Evolutionary conservation across 768 basidiomycete species (phyloP).

Genomic region (Fomitopsis serialis): DNA sequence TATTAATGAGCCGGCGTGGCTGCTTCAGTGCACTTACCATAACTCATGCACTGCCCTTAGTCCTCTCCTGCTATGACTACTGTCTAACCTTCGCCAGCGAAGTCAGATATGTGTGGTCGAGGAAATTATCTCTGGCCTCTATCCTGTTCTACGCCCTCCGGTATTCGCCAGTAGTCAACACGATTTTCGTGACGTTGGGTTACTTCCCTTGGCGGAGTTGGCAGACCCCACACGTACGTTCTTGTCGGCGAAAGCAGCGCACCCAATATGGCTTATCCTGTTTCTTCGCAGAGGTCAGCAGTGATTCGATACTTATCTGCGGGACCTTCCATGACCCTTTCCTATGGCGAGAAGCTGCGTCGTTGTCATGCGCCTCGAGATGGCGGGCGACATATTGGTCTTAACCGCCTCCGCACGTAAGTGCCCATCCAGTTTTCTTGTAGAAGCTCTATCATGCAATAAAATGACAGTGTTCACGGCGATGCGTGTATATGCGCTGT

Average conservation of each 20-base stretch:
- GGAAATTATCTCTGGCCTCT: slow-evolving; percentile 4
- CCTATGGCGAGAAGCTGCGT: slow-evolving; percentile 4
- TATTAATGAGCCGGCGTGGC: not conserved
- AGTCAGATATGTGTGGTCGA: slow-evolving; percentile 12
- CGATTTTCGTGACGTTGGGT: slow-evolving; percentile 5
- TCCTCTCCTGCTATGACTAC: slow-evolving; percentile 11
- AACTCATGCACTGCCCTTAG: not conserved
- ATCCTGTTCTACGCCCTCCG: slow-evolving; percentile 11
- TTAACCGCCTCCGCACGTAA: not conserved
- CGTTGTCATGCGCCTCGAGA: slow-evolving; percentile 1
- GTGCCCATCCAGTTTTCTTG: not conserved
- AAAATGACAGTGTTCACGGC: slow-evolving; percentile 8
- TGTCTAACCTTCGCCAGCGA: slow-evolving; percentile 9
- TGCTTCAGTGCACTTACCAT: not conserved
- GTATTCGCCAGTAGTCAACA: slow-evolving; percentile 10
- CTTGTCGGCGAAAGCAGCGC: not conserved
- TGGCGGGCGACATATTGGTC: not conserved
- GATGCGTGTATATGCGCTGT: slow-evolving; percentile 13
- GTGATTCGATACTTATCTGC: too few species aligned
- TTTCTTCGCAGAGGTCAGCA: too few species aligned
- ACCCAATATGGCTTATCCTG: too few species aligned
- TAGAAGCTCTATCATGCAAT: too few species aligned
- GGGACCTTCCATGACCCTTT: too few species aligned
- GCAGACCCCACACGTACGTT: not conserved
- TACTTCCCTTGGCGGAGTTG: not conserved